Evolutionary conservation across 2,329 filamentous ascomycete genomes (phyloP).

Genomic region (Penicillium sclerotigenum): DNA sequence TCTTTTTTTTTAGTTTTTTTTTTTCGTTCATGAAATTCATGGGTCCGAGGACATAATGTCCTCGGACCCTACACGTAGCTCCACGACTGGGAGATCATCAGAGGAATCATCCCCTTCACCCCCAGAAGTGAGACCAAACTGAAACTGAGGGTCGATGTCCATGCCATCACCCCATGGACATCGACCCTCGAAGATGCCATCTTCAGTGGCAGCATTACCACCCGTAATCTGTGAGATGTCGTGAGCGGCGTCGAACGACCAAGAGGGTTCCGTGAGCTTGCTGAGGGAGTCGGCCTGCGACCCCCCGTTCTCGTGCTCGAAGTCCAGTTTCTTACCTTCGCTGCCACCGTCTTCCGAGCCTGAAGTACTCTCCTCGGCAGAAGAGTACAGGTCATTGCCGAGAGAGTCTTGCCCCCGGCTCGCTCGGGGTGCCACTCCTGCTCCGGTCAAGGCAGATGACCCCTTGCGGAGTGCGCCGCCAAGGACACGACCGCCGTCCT

Average conservation of each 20-base stretch:
- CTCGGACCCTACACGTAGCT: conserved; percentile 40
- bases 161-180: conserved; percentile 31
- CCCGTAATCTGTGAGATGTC: conserved; percentile 29
- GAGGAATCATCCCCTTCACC: conserved; percentile 34
- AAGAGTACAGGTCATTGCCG: conserved; percentile 31
- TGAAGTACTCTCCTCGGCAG: conserved; percentile 22
- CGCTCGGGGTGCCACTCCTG: conserved; percentile 69
- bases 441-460: conserved; percentile 80
- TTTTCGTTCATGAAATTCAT: conserved; percentile 1
- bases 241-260: conserved; percentile 40
- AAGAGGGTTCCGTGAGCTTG: conserved; percentile 30
- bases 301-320: conserved; percentile 23
- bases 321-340: conserved; percentile 36
- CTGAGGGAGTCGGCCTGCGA: conserved; percentile 22
- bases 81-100: conserved; percentile 42
- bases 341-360: conserved; percentile 13
- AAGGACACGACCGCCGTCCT: conserved; percentile 85
- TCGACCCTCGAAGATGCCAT: conserved; percentile 33
- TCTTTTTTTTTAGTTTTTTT: background rate
- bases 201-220: conserved; percentile 25
- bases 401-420: conserved; percentile 45
- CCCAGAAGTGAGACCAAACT: conserved; percentile 25
- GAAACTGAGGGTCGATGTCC: conserved; percentile 27
- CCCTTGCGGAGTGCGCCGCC: conserved; percentile 83
- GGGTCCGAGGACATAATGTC: conserved; percentile 26